Conservation (phyloP, 352 stramenopile species). For the Phytophthora aleatoria region DNA sequence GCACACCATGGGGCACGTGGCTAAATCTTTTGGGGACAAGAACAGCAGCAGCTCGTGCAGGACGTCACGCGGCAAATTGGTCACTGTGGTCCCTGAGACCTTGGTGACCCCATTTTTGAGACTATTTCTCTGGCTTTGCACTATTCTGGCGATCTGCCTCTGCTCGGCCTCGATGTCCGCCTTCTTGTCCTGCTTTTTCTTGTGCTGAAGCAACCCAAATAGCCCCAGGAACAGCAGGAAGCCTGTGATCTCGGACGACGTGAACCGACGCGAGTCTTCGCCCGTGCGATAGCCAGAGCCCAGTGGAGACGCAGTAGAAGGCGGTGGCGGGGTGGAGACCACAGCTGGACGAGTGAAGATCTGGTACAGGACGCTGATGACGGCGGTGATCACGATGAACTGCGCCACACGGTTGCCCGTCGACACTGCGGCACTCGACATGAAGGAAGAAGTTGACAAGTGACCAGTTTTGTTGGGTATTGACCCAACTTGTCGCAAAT, state of each 20-base stretch:
- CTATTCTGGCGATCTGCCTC: slow-evolving; percentile 24
- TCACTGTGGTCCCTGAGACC: slow-evolving; percentile 13
- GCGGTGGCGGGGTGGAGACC: slow-evolving; percentile 7
- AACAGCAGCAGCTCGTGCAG: slow-evolving; percentile 60
- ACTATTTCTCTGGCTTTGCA: slow-evolving; percentile 17
- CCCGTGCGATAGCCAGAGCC: slow-evolving; percentile 25
- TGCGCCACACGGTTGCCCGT: slow-evolving; percentile 62
- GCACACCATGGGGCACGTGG: slow-evolving; percentile 47
- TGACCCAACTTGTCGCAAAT: background rate
- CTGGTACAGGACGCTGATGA: slow-evolving; percentile 65
- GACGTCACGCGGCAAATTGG: slow-evolving; percentile 46
- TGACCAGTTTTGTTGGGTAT: slow-evolving; percentile 12
- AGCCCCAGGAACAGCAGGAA: slow-evolving; percentile 65
- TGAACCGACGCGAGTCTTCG: slow-evolving; percentile 43
- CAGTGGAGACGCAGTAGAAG: slow-evolving; percentile 13
- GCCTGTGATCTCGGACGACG: slow-evolving; percentile 61
- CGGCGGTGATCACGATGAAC: slow-evolving; percentile 60
- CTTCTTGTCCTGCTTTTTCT: slow-evolving; percentile 44
- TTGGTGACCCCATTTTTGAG: slow-evolving; percentile 10
- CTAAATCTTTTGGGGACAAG: slow-evolving; percentile 51
- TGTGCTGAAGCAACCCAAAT: slow-evolving; percentile 64
- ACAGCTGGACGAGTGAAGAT: slow-evolving; percentile 30
- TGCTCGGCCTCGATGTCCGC: slow-evolving; percentile 23
- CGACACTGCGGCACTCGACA: slow-evolving; percentile 35
- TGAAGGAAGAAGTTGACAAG: slow-evolving; percentile 11